Conservation (phyloP, 257 asterid species). For the Plantago elongata region DNA sequence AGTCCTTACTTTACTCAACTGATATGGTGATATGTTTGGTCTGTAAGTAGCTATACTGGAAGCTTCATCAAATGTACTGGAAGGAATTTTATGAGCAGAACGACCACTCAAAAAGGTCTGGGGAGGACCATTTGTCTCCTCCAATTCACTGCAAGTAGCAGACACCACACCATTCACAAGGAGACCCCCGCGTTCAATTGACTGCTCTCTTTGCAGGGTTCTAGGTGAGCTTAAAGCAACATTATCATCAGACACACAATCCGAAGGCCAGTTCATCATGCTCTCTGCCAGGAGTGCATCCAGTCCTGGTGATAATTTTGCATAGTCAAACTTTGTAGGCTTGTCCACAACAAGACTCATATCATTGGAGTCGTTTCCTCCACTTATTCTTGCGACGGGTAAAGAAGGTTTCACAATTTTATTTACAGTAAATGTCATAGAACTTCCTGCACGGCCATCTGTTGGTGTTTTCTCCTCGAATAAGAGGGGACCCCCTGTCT, state of each 20-base stretch:
- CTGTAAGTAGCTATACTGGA: slow-evolving; percentile 27
- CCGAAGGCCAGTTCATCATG: slow-evolving; percentile 30
- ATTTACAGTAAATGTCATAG: slow-evolving; percentile 54
- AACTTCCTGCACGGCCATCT: slow-evolving; percentile 41
- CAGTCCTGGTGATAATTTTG: slow-evolving; percentile 56
- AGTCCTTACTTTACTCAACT: slow-evolving; percentile 40
- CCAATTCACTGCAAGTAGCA: slow-evolving; percentile 28
- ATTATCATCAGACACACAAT: slow-evolving; percentile 34
- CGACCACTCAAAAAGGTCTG: slow-evolving; percentile 14
- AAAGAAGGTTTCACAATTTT: slow-evolving; percentile 29
- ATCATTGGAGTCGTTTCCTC: slow-evolving; percentile 53
- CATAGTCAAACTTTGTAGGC: slow-evolving; percentile 60
- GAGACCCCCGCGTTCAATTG: slow-evolving; percentile 30
- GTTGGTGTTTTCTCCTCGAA: slow-evolving; percentile 74
- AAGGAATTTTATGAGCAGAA: slow-evolving; percentile 27
- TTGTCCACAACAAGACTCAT: slow-evolving; percentile 84
- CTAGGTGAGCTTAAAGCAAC: slow-evolving; percentile 33
- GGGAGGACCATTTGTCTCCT: slow-evolving; percentile 31
- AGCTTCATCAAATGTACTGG: slow-evolving; percentile 29
- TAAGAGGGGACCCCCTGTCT: slow-evolving; percentile 47
- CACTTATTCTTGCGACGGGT: slow-evolving; percentile 40
- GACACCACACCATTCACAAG: slow-evolving; percentile 29
- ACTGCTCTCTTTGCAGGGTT: slow-evolving; percentile 22
- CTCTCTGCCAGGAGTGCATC: slow-evolving; percentile 65
- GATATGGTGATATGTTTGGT: slow-evolving; percentile 34